Evolutionary conservation across 306 rosid species (phyloP), one percentile per base, ranked within the genome.

Genomic region (Clitoria ternatea): DNA sequence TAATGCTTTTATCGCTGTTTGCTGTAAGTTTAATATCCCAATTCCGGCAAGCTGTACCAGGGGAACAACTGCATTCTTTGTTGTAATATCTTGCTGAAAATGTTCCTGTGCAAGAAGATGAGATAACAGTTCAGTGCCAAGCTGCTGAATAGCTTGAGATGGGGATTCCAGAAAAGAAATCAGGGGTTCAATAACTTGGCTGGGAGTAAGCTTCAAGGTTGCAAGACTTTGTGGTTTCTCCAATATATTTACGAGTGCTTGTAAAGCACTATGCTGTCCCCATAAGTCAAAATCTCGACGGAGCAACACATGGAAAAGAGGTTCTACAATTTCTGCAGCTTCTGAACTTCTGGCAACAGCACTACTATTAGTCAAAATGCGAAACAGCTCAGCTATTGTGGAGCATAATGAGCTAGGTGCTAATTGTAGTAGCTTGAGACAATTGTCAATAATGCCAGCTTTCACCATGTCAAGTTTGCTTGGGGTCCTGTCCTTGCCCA

Each of bases 211-310:
- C 54, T 90, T 87, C 69, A 94, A 81, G 71, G 94, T 90, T 56
- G 87, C 85, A 60, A 94, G 97, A 76, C 97, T 90, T 69, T 94
- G 97, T 42, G 97, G 98, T 86, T 94, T 94, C 84, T 94, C 98
- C 84, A 94, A 83, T 78, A 94, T 89, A 87, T 94, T 94, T 75
- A 94, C 98, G 32, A 94, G 92, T 17, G 98, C 90, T 86, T 94
- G 98, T 80, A 94, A 83, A 85, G 98, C 94, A 77, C 98, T 90
- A 80, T 94, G 97, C 80, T 94, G 97, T 72, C 98, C 98, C 98
- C 94, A 89, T 86, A 94, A 63, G 82, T 86, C 80, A 74, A 94
- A 84, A 84, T 94, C 98, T 70, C 77, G 83, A 44, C 89, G 92
- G 40, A 81, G 91, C 76, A 94, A 86, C 81, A 90, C 92, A 76